Conservation (phyloP, 192 early-diverging fungal genomes). For the Piromyces sp. region DNA sequence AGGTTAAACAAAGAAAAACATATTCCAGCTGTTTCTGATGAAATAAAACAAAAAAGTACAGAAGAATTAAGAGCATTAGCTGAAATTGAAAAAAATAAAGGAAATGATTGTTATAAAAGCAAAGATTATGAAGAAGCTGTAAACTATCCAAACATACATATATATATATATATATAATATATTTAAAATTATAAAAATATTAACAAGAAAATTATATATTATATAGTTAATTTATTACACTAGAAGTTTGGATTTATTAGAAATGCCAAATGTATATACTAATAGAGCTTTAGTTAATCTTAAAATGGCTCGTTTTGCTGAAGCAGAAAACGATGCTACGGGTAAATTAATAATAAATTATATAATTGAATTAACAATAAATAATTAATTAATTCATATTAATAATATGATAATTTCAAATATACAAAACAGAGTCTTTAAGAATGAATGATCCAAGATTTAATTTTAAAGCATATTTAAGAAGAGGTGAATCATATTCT, state of each 20-base stretch:
- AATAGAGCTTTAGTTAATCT: neutral
- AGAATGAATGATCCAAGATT: neutral
- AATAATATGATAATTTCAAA: no score
- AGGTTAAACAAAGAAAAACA: neutral
- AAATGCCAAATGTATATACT: neutral
- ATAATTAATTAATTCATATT: no score
- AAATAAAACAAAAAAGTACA: neutral
- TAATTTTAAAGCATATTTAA: neutral
- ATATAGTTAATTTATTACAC: neutral
- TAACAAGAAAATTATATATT: neutral
- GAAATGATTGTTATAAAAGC: neutral
- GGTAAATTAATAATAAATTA: no score
- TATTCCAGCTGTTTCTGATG: neutral
- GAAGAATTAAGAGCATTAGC: neutral
- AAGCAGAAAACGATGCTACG: neutral
- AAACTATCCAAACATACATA: neutral
- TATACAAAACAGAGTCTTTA: neutral
- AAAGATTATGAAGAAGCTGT: neutral
- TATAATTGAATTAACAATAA: no score
- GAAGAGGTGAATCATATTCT: neutral
- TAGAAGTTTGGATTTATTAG: neutral
- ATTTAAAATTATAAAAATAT: neutral
- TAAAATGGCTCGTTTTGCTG: neutral
- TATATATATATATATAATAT: neutral
- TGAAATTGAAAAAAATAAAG: neutral